Evolutionary conservation across 768 basidiomycete genomes (phyloP).

Genomic region (Mycena maculata): DNA sequence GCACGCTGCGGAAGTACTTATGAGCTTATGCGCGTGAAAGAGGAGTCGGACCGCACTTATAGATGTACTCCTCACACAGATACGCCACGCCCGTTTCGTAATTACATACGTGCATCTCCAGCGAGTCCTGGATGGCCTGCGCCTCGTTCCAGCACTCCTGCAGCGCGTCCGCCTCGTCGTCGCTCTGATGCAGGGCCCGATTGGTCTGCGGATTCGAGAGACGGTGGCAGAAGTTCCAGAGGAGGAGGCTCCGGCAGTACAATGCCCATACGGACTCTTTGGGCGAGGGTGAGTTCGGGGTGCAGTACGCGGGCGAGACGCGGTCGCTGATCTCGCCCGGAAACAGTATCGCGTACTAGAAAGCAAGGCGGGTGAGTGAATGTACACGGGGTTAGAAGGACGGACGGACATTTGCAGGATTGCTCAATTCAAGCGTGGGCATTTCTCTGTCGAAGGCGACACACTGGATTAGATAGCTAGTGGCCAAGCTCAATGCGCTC

Average conservation of each 20-base stretch:
- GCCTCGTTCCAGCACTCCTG: slow-evolving; percentile 75
- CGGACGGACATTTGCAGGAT: slow-evolving; percentile 72
- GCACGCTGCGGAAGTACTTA: slow-evolving; percentile 58
- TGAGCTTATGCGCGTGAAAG: slow-evolving; percentile 14
- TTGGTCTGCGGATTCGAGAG: slow-evolving; percentile 50
- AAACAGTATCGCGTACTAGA: slow-evolving; percentile 73
- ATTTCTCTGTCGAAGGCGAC: slow-evolving; percentile 71
- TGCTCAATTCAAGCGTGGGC: slow-evolving; percentile 67
- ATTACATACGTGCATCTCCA: slow-evolving; percentile 78
- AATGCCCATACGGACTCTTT: slow-evolving; percentile 88
- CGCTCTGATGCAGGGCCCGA: slow-evolving; percentile 46
- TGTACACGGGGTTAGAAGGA: slow-evolving; percentile 21
- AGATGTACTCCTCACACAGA: slow-evolving; percentile 75
- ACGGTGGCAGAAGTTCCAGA: slow-evolving; percentile 79
- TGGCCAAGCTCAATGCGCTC: slow-evolving; percentile 76
- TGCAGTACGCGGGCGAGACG: slow-evolving; percentile 51
- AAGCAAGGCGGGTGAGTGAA: slow-evolving; percentile 4
- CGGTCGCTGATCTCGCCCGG: slow-evolving; percentile 78
- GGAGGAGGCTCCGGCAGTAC: slow-evolving; percentile 83
- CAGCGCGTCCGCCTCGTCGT: slow-evolving; percentile 69
- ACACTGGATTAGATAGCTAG: slow-evolving; percentile 75
- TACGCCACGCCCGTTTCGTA: slow-evolving; percentile 75
- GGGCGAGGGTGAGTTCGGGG: slow-evolving; percentile 61
- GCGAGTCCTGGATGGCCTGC: slow-evolving; percentile 71
- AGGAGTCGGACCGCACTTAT: slow-evolving; percentile 65